Evolutionary conservation across 805 yeast genomes (phyloP).

Genomic region (Metschnikowia bowlesiae): DNA sequence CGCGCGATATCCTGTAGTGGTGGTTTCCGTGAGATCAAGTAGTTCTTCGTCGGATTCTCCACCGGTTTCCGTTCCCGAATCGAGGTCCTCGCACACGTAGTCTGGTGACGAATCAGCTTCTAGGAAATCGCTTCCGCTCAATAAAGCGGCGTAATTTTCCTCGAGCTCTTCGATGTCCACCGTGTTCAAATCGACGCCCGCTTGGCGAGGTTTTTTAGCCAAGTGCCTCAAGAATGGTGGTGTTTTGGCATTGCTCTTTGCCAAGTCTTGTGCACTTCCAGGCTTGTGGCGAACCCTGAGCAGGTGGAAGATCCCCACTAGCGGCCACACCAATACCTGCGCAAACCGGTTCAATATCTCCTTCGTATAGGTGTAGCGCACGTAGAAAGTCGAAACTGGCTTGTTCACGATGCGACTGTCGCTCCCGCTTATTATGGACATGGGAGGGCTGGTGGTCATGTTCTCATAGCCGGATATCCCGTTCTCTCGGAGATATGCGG

Average conservation of each 20-base stretch:
- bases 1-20: neutral
- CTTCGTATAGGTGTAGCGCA: conserved; percentile 18
- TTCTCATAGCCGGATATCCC: conserved; percentile 26
- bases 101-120: conserved; percentile 14
- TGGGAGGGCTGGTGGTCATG: conserved; percentile 26
- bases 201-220: neutral
- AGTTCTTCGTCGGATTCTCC: conserved; percentile 9
- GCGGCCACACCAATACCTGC: conserved; percentile 20
- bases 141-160: neutral
- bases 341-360: conserved; percentile 18
- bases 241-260: conserved; percentile 9
- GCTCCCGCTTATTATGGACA: conserved; percentile 16
- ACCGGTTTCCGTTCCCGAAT: conserved; percentile 7
- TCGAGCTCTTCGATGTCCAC: neutral
- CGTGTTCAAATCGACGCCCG: neutral
- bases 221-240: conserved; percentile 26
- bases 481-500: conserved; percentile 10
- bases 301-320: neutral
- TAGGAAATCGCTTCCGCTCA: neutral
- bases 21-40: conserved; percentile 3
- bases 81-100: conserved; percentile 1
- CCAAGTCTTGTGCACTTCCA: neutral
- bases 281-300: neutral
- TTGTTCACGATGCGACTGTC: neutral
- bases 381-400: conserved; percentile 16